Evolutionary conservation across 2,329 filamentous ascomycete species (phyloP).

Genomic region (Cordyceps pruinosa): DNA sequence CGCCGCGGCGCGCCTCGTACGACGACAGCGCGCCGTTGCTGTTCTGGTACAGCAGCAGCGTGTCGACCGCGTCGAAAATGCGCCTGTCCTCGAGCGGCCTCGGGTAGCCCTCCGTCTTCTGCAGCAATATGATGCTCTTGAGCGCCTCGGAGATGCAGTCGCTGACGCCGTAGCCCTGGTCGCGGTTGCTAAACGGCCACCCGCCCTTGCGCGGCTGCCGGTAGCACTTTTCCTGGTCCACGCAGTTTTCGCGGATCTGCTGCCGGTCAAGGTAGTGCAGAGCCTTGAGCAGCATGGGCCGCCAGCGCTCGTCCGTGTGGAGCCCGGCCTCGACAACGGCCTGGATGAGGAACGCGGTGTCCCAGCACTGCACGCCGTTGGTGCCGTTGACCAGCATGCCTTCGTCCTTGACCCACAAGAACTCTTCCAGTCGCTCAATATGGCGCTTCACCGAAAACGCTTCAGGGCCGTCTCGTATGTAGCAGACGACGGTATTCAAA

Average conservation of each 20-base stretch:
- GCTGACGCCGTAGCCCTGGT: conserved; percentile 90
- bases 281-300: conserved; percentile 74
- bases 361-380: conserved; percentile 97
- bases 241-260: conserved; percentile 79
- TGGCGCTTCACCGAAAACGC: conserved; percentile 67
- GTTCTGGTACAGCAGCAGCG: conserved; percentile 88
- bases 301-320: conserved; percentile 68
- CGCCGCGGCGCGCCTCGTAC: conserved; percentile 78
- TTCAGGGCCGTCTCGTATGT: conserved; percentile 74
- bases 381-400: conserved; percentile 95
- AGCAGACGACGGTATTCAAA: conserved; percentile 85
- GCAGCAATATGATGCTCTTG: conserved; percentile 78
- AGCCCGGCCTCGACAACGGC: conserved; percentile 73
- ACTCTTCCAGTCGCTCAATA: conserved; percentile 75
- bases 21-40: conserved; percentile 76
- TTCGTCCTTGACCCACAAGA: conserved; percentile 83
- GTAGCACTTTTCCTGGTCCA: conserved; percentile 73
- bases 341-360: conserved; percentile 86
- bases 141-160: conserved; percentile 91
- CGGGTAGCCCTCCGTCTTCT: conserved; percentile 70
- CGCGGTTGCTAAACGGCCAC: conserved; percentile 90
- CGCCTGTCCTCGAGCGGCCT: conserved; percentile 67
- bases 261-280: conserved; percentile 83
- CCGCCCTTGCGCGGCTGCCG: conserved; percentile 86
- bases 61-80: conserved; percentile 83